Evolutionary conservation across 73 alveolate genomes (phyloP).

Genomic region (Breviolum minutum): DNA sequence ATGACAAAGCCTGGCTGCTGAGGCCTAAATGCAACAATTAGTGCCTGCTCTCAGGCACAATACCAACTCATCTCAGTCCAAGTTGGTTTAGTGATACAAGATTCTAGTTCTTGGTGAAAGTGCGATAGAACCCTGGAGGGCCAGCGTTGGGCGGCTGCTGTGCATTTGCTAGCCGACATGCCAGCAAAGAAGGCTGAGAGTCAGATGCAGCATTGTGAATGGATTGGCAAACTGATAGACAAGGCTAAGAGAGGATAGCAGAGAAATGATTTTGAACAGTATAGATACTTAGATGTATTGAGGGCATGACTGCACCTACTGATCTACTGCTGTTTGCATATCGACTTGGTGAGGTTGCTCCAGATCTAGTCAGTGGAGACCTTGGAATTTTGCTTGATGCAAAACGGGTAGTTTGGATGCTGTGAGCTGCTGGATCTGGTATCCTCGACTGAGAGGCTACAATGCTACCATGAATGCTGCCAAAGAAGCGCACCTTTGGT

Average conservation of each 20-base stretch:
- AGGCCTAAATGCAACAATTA: slow-evolving; percentile 47
- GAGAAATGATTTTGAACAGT: neutral
- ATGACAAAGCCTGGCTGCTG: neutral
- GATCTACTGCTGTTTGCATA: too few relatives aligned
- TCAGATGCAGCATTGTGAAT: neutral
- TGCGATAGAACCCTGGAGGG: neutral
- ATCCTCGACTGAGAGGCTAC: neutral
- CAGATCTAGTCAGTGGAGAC: slow-evolving; percentile 6
- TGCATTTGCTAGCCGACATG: slow-evolving; percentile 27
- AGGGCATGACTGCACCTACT: neutral
- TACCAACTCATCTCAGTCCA: neutral
- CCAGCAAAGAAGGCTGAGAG: slow-evolving; percentile 26
- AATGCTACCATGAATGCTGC: slow-evolving; percentile 55
- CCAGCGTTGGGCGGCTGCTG: slow-evolving; percentile 74
- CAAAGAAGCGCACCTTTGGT: slow-evolving; percentile 46
- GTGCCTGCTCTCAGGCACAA: slow-evolving; percentile 42
- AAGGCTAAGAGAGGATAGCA: neutral
- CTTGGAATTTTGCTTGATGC: neutral
- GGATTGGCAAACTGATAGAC: neutral
- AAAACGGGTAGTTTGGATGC: neutral
- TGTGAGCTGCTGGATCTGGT: neutral
- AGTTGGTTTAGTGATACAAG: neutral
- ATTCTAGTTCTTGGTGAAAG: neutral
- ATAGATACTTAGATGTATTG: neutral
- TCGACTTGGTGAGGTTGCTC: neutral